Conservation (phyloP, 805 yeast species). For the Wickerhamiella shivajii region DNA sequence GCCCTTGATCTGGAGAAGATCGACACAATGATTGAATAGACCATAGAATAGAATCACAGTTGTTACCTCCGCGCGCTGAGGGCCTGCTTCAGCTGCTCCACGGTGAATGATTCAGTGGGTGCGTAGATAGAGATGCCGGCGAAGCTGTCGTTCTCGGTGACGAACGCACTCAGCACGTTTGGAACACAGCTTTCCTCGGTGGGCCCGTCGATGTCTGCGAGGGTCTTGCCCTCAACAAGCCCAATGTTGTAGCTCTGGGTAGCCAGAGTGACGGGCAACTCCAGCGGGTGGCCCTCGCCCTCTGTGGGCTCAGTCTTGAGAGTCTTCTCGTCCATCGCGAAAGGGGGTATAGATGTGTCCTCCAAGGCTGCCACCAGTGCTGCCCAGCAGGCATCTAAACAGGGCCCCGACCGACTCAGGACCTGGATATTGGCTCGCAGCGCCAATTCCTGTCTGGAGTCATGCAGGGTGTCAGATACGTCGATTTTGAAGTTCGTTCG, state of each 20-base stretch:
- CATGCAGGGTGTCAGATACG: constrained; percentile 21
- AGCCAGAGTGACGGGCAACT: constrained; percentile 28
- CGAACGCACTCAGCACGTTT: constrained; percentile 38
- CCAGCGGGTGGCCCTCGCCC: constrained; percentile 31
- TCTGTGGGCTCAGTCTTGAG: constrained; percentile 31
- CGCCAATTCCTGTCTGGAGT: constrained; percentile 34
- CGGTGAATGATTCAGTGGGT: constrained; percentile 3
- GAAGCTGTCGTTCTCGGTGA: constrained; percentile 13
- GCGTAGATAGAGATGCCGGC: constrained; percentile 6
- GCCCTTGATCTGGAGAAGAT: constrained; percentile 16
- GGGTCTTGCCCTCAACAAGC: constrained; percentile 31
- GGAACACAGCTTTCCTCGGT: constrained; percentile 55
- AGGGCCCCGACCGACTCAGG: constrained; percentile 68
- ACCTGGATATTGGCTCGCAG: constrained; percentile 63
- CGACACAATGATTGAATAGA: too few relatives aligned
- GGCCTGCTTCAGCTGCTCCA: constrained; percentile 1
- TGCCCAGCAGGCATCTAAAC: constrained; percentile 62
- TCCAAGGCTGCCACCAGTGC: constrained; percentile 50
- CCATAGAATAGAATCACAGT: too few relatives aligned
- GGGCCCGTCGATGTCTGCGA: constrained; percentile 73
- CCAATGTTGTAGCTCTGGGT: constrained; percentile 41
- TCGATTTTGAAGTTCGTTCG: constrained; percentile 24
- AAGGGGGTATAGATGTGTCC: constrained; percentile 47
- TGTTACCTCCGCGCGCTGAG: too few relatives aligned
- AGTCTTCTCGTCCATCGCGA: constrained; percentile 45